These are phyloP conservation scores for Suillus clintonianus DNA, from an alignment of 768 basidiomycete species.

Conservation along the genomic window DNA sequence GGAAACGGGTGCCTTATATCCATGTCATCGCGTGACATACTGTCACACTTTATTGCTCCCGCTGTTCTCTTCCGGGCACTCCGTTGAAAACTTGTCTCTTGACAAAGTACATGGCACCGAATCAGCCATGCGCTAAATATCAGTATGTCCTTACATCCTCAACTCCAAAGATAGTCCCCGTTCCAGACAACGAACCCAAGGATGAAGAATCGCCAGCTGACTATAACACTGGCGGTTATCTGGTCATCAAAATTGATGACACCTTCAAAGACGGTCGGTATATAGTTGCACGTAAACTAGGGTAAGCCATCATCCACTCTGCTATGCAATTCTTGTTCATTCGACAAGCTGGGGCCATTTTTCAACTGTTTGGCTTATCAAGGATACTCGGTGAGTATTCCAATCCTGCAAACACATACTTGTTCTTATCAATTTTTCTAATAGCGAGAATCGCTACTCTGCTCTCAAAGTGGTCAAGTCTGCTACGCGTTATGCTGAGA, in stretches of 20 bases:
- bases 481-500: slow-evolving; percentile 92
- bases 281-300: slow-evolving; percentile 85
- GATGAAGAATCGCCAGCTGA: slow-evolving; percentile 85
- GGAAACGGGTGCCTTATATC: too few relatives aligned
- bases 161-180: slow-evolving; percentile 71
- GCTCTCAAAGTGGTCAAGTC: slow-evolving; percentile 96
- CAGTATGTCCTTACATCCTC: slow-evolving; percentile 71
- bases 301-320: slow-evolving; percentile 44
- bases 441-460: slow-evolving; percentile 73
- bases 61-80: neutral
- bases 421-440: slow-evolving; percentile 14
- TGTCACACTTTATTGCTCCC: too few relatives aligned
- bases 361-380: slow-evolving; percentile 91
- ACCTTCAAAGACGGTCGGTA: slow-evolving; percentile 85
- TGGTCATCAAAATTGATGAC: slow-evolving; percentile 80
- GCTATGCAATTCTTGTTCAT: slow-evolving; percentile 2
- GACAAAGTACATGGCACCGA: slow-evolving; percentile 57
- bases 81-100: slow-evolving; percentile 15
- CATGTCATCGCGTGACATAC: too few relatives aligned
- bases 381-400: slow-evolving; percentile 66
- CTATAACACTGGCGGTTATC: slow-evolving; percentile 81
- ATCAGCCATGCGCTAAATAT: slow-evolving; percentile 68
- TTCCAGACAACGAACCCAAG: slow-evolving; percentile 64
- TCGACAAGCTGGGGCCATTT: slow-evolving; percentile 87
- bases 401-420: slow-evolving; percentile 7